phyloP scores from a whole-genome alignment of 306 rosid species.

The Phaseolus lunatus region DNA sequence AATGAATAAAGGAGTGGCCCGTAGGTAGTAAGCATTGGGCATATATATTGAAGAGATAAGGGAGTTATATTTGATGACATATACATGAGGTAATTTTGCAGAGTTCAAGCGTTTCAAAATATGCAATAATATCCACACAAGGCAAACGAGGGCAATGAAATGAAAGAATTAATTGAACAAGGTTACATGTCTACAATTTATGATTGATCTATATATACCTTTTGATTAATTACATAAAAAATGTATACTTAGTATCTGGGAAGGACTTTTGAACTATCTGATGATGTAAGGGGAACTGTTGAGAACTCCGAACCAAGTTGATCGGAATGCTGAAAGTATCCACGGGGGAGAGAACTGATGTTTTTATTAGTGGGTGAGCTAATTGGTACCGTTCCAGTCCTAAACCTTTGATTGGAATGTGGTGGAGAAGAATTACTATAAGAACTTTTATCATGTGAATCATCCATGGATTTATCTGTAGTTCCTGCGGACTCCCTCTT shows the following conservation, averaged over 20 bases:
- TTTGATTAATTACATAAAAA: constrained; percentile 65
- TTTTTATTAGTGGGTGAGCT: constrained; percentile 53
- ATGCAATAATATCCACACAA: constrained; percentile 11
- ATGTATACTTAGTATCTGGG: constrained; percentile 63
- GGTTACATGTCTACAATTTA: constrained; percentile 53
- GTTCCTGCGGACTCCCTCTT: constrained; percentile 64
- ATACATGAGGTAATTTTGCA: constrained; percentile 5
- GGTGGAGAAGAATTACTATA: constrained; percentile 35
- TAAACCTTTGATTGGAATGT: constrained; percentile 49
- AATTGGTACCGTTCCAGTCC: constrained; percentile 48
- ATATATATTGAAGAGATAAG: background rate
- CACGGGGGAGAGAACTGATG: constrained; percentile 48
- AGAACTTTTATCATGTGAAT: constrained; percentile 48
- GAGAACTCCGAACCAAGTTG: constrained; percentile 82
- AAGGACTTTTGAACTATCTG: constrained; percentile 61
- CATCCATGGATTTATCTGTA: constrained; percentile 55
- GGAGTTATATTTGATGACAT: background rate
- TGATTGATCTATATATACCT: constrained; percentile 69
- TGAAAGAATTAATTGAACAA: constrained; percentile 75
- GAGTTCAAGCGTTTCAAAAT: constrained; percentile 4
- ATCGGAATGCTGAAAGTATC: constrained; percentile 61
- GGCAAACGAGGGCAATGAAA: constrained; percentile 22
- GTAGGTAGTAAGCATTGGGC: background rate
- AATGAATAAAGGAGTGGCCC: background rate
- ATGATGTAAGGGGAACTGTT: constrained; percentile 82